Evolutionary conservation across 2,329 filamentous ascomycete species (phyloP), one percentile per base, ranked within the genome.

Genomic region (Phyllosticta ampelicida): DNA sequence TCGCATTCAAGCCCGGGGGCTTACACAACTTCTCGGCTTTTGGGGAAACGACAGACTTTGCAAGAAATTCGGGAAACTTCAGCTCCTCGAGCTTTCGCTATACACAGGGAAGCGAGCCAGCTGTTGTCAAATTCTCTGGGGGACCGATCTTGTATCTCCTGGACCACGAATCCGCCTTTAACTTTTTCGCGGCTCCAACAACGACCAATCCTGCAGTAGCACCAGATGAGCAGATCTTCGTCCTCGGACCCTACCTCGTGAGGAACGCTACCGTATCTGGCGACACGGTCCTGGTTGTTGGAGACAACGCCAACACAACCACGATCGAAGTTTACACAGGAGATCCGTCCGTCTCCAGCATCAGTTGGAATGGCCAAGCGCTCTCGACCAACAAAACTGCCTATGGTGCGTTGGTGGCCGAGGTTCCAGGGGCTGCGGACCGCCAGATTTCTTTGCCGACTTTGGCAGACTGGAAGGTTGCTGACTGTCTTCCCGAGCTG

Each of bases 401-500:
- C 2, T 73, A 74, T 59, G 71, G 71, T 52, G 66, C 61, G 5
- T 65, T 69, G 19, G 51, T 63, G 10, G 57, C 53, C 1, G 6
- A 18, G 1, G 13, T 59, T 11, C 48, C 53, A 0, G 57, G 57
- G 10, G 48, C 54, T 49, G 21, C 30, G 5, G 52, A 52, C 29
- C 49, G 48, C 53, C 29, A 16, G 1, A 53, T 55, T 11, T 5
- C 28, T 3, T 67, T 81, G 0, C 77, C 78, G 0, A 53, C 69
- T 0, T 65, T 81, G 0, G 2, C 57, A 9, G 68, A 66, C 0
- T 82, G 79, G 79, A 77, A 75, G 63, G 74, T 73, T 9, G 62
- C 71, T 2, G 77, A 81, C 62, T 71, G 73, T 53, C 70, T 82
- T 20, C 79, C 79, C 0, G 79, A 82, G 64, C 73, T 75, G 26